These are phyloP conservation scores for Macrocybe sp. DNA, from an alignment of 1,284 basidiomycete genomes.

Conservation along the genomic window DNA sequence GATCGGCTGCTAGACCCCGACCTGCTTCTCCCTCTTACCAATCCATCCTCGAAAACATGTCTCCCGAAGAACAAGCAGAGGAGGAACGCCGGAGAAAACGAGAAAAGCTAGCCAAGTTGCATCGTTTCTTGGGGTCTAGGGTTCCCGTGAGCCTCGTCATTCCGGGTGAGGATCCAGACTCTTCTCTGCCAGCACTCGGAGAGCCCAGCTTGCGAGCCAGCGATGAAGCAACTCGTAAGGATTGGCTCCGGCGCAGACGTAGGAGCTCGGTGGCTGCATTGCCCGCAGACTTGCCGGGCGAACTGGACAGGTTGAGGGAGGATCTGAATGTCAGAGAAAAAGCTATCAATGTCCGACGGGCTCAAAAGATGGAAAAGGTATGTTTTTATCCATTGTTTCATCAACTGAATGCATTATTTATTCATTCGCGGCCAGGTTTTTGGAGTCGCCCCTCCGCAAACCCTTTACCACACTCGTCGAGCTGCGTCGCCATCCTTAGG, in stretches of 20 bases:
- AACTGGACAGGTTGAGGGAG: constrained; percentile 59
- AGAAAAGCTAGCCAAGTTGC: constrained; percentile 70
- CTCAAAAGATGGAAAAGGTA: constrained; percentile 83
- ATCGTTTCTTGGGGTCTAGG: constrained; percentile 74
- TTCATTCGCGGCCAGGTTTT: constrained; percentile 50
- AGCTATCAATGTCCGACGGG: constrained; percentile 70
- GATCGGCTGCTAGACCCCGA: constrained; percentile 14
- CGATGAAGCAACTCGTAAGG: constrained; percentile 22
- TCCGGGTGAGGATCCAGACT: constrained; percentile 37
- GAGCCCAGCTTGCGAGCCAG: constrained; percentile 10
- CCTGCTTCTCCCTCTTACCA: constrained; percentile 30
- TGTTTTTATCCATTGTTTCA: constrained; percentile 13
- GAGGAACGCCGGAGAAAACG: constrained; percentile 61
- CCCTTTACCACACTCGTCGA: constrained; percentile 60
- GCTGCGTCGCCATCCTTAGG: constrained; percentile 33
- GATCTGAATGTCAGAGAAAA: constrained; percentile 67
- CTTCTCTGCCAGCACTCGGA: constrained; percentile 37
- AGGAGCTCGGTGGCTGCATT: constrained; percentile 51
- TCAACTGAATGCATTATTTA: constrained; percentile 4
- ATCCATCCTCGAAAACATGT: constrained; percentile 45
- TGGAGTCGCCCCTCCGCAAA: constrained; percentile 71
- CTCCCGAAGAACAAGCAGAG: constrained; percentile 48
- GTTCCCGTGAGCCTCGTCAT: constrained; percentile 67
- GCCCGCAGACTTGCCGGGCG: constrained; percentile 42
- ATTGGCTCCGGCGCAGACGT: constrained; percentile 44